These are phyloP conservation scores for Trichoderma sp. DNA, from an alignment of 2,329 filamentous ascomycete species.

Conservation along the genomic window DNA sequence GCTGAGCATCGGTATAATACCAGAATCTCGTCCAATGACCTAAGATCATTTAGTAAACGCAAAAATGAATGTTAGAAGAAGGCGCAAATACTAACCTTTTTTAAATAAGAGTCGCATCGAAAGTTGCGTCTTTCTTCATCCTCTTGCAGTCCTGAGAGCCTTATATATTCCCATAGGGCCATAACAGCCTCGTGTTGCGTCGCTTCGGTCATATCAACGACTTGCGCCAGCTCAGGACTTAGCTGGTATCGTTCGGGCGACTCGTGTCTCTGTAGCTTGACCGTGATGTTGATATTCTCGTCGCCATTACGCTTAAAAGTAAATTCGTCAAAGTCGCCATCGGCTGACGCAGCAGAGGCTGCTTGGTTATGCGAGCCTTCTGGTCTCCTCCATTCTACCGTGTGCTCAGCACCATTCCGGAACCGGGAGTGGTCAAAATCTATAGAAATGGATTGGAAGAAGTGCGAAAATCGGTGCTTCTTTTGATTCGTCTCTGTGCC, in stretches of 20 bases:
- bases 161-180: slow-evolving; percentile 94
- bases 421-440: slow-evolving; percentile 67
- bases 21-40: slow-evolving; percentile 73
- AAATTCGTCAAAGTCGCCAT: slow-evolving; percentile 83
- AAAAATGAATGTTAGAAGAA: neutral
- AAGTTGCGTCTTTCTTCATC: slow-evolving; percentile 94
- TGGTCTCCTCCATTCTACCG: slow-evolving; percentile 86
- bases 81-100: slow-evolving; percentile 58
- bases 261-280: slow-evolving; percentile 84
- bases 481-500: slow-evolving; percentile 41
- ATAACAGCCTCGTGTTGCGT: slow-evolving; percentile 86
- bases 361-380: slow-evolving; percentile 54
- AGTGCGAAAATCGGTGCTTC: slow-evolving; percentile 68
- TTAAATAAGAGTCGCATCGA: slow-evolving; percentile 81
- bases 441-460: slow-evolving; percentile 78
- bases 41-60: slow-evolving; percentile 39
- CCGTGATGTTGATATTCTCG: slow-evolving; percentile 86
- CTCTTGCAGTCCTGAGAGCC: slow-evolving; percentile 81
- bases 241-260: slow-evolving; percentile 81
- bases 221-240: slow-evolving; percentile 75
- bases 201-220: slow-evolving; percentile 84
- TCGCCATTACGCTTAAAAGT: slow-evolving; percentile 91
- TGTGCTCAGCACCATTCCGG: slow-evolving; percentile 56
- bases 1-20: slow-evolving; percentile 83
- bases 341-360: slow-evolving; percentile 49